Evolutionary conservation across 805 yeast genomes (phyloP).

Genomic region (Yarrowia keelungensis): DNA sequence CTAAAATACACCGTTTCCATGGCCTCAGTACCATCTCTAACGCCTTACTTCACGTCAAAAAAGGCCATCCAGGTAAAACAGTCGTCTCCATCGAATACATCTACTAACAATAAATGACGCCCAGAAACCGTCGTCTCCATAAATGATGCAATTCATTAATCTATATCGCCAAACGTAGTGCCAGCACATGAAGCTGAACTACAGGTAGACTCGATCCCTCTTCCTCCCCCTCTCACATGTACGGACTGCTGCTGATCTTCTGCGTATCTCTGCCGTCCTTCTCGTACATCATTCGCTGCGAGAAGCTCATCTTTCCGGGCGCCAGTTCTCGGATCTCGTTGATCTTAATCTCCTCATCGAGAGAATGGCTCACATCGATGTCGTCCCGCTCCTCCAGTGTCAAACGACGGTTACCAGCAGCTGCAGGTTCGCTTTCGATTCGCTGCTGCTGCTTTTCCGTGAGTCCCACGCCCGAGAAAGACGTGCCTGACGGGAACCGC

Average conservation of each 20-base stretch:
- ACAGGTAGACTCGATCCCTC: not conserved
- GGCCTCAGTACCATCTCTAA: not conserved
- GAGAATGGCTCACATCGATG: constrained; percentile 25
- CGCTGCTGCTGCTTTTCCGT: constrained; percentile 31
- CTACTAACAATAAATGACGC: not conserved
- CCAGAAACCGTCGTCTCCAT: not conserved
- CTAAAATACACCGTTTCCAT: not conserved
- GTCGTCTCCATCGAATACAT: constrained; percentile 1
- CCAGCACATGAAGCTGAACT: not conserved
- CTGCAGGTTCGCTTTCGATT: constrained; percentile 35
- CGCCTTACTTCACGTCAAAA: not conserved
- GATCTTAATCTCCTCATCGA: constrained; percentile 36
- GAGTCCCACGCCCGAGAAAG: constrained; percentile 34
- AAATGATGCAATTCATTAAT: constrained; percentile 18
- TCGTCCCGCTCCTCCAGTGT: constrained; percentile 28
- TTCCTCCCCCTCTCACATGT: not conserved
- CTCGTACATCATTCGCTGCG: constrained; percentile 44
- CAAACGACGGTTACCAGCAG: not conserved
- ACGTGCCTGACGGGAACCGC: constrained; percentile 24
- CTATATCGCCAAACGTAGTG: constrained; percentile 5
- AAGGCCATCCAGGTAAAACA: not conserved
- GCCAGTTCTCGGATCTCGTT: constrained; percentile 35
- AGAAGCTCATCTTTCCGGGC: constrained; percentile 43
- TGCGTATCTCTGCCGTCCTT: constrained; percentile 30
- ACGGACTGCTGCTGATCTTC: constrained; percentile 36